phyloP scores from a whole-genome alignment of 306 rosid species.

The Castanopsis chinensis region DNA sequence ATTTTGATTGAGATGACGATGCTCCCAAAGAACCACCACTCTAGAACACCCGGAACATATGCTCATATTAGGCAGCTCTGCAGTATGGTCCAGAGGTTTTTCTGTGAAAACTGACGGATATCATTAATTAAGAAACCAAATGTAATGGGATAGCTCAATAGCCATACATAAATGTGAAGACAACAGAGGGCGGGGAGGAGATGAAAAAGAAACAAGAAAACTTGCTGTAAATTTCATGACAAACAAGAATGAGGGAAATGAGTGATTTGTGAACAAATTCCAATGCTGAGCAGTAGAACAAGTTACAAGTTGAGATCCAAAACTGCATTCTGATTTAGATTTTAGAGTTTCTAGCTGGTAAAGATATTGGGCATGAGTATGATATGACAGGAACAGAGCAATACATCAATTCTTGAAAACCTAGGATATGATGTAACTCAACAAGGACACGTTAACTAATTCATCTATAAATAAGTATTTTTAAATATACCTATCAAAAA shows the following conservation, averaged over 20 bases:
- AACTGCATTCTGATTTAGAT: neutral
- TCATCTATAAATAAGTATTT: too few relatives aligned
- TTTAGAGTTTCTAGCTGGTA: too few relatives aligned
- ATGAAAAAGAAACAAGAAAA: neutral
- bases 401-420: too few relatives aligned
- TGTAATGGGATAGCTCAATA: neutral
- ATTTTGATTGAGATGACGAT: too few relatives aligned
- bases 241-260: neutral
- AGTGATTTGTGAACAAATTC: neutral
- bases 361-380: too few relatives aligned
- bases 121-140: neutral
- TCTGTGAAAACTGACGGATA: neutral
- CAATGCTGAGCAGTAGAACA: neutral
- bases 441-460: too few relatives aligned
- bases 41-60: neutral
- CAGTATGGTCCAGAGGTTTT: neutral
- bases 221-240: neutral
- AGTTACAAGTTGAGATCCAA: neutral
- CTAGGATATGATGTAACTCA: too few relatives aligned
- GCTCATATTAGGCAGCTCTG: neutral
- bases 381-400: too few relatives aligned
- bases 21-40: too few relatives aligned
- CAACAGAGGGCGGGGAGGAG: neutral
- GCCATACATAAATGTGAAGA: neutral
- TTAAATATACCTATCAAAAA: too few relatives aligned